Base-by-base conservation (phyloP, 2,329 filamentous ascomycete species). In the Beauveria sp. region DNA sequence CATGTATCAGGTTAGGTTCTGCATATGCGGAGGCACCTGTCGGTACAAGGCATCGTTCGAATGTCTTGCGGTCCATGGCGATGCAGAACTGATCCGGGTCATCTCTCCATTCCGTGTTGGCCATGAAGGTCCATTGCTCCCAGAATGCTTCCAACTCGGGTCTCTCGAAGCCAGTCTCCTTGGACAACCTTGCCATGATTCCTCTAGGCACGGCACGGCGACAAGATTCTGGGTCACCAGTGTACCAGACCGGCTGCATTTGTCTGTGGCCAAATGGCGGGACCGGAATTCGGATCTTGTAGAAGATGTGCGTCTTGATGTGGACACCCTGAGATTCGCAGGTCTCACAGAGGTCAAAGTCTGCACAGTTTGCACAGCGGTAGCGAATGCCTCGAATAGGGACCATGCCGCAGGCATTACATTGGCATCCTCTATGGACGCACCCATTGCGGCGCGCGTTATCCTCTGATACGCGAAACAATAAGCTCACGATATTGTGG, bases 71-170 rank as follows among this genome's bases (percentile, higher is more conserved):
- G 70, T 97, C 92, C 79, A 97, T 96, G 40, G 92, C 94, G 67
- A 93, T 81, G 60, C 83, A 80, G 47, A 97, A 80, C 24, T 87
- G 83, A 67, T 90, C 86, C 0, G 91, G 90, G 70, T 97, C 93
- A 20, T 88, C 84, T 40, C 85, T 78, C 88, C 89, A 96, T 70
- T 93, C 87, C 6, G 87, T 88, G 66, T 90, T 93, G 47, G 93
- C 93, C 74, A 97, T 87, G 71, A 92, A 97, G 5, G 90, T 92
- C 83, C 96, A 99, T 70, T 97, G 93, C 70, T 97, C 93, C 88
- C 92, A 97, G 47, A 96, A 84, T 7, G 92, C 93, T 74, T 97
- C 93, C 6, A 99, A 79, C 72, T 96, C 91, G 2, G 91, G 88
- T 30, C 89, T 84, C 69, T 97, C 92, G 73, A 96, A 90, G 20